A percentile compares a stretch with the other conserved stretches of the same genome.
These are phyloP conservation scores for Metarhizium rileyi DNA, from an alignment of 2,329 filamentous ascomycete species.

Conservation along the genomic window DNA sequence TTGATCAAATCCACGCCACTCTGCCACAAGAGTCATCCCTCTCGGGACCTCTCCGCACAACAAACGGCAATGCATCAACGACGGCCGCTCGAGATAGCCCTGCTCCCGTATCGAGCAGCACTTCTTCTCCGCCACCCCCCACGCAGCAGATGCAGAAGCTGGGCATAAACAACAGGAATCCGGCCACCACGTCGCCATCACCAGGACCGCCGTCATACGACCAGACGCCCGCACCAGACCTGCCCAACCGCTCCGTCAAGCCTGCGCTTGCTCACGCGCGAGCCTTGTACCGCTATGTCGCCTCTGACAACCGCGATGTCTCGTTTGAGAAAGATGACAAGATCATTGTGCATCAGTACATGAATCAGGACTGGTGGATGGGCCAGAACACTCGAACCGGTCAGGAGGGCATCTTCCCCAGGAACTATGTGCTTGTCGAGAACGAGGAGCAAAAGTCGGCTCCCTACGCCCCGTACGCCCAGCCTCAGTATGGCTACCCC, in stretches of 20 bases:
- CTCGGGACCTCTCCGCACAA: slow-evolving; percentile 35
- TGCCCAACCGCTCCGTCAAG: slow-evolving; percentile 33
- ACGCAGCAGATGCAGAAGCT: slow-evolving; percentile 34
- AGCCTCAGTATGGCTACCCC: slow-evolving; percentile 21
- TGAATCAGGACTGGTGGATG: slow-evolving; percentile 97
- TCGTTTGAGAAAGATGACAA: slow-evolving; percentile 71
- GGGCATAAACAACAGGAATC: slow-evolving; percentile 17
- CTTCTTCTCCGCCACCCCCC: slow-evolving; percentile 22
- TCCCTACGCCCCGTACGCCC: slow-evolving; percentile 27
- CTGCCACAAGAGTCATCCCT: slow-evolving; percentile 64
- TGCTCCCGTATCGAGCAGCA: slow-evolving; percentile 16
- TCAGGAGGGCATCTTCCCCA: slow-evolving; percentile 88
- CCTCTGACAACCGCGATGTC: slow-evolving; percentile 71
- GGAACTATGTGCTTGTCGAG: slow-evolving; percentile 73
- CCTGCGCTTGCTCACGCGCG: slow-evolving; percentile 62
- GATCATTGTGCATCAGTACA: slow-evolving; percentile 76
- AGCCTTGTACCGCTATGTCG: slow-evolving; percentile 76
- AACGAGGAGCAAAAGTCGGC: slow-evolving; percentile 42
- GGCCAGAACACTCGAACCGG: slow-evolving; percentile 77
- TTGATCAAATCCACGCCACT: slow-evolving; percentile 62
- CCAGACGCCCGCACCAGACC: slow-evolving; percentile 34
- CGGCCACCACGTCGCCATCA: slow-evolving; percentile 11
- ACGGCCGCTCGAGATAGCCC: slow-evolving; percentile 21
- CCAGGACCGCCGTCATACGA: slow-evolving; percentile 43
- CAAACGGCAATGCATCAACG: slow-evolving; percentile 23